phyloP scores from a whole-genome alignment of 495 filamentous ascomycete species.

The Letharia columbiana region DNA sequence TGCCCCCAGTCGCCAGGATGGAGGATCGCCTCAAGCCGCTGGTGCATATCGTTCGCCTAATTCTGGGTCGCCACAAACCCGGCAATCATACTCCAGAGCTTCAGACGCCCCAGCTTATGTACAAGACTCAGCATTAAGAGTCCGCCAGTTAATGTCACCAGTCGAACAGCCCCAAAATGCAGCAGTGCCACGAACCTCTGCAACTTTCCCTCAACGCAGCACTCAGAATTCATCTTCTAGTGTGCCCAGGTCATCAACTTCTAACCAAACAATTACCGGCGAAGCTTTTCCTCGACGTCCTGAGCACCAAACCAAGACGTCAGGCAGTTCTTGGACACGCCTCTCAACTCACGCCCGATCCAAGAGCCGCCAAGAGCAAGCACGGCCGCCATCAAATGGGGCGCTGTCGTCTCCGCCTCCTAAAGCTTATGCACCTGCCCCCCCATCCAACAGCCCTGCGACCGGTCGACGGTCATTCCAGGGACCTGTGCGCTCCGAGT shows the following conservation, averaged over 20 bases:
- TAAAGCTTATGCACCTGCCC: constrained; percentile 4
- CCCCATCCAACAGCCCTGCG: constrained; percentile 9
- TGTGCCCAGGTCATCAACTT: constrained; percentile 4
- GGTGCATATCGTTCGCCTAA: constrained; percentile 1
- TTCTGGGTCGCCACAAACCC: constrained; percentile 3
- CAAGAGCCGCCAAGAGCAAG: constrained; percentile 11
- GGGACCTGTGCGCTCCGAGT: constrained; percentile 12
- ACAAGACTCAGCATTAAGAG: constrained; percentile 14
- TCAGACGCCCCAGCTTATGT: constrained; percentile 19
- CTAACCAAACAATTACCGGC: neutral
- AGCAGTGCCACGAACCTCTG: constrained; percentile 18
- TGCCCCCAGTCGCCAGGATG: constrained; percentile 22
- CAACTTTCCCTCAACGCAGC: constrained; percentile 9
- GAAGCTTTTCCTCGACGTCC: constrained; percentile 1
- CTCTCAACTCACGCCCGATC: constrained; percentile 16
- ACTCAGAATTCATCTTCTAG: constrained; percentile 10
- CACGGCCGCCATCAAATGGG: constrained; percentile 4
- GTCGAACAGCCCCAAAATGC: constrained; percentile 13
- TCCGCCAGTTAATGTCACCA: constrained; percentile 15
- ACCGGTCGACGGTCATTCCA: neutral
- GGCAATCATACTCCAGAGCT: constrained; percentile 3
- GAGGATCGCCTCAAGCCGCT: constrained; percentile 10
- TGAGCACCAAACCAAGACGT: constrained; percentile 7
- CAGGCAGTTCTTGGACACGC: constrained; percentile 19
- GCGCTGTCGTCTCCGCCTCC: constrained; percentile 1